phyloP scores from a whole-genome alignment of 1,139 yeast genomes.

The Zhuliangozyma parablackwelliae region DNA sequence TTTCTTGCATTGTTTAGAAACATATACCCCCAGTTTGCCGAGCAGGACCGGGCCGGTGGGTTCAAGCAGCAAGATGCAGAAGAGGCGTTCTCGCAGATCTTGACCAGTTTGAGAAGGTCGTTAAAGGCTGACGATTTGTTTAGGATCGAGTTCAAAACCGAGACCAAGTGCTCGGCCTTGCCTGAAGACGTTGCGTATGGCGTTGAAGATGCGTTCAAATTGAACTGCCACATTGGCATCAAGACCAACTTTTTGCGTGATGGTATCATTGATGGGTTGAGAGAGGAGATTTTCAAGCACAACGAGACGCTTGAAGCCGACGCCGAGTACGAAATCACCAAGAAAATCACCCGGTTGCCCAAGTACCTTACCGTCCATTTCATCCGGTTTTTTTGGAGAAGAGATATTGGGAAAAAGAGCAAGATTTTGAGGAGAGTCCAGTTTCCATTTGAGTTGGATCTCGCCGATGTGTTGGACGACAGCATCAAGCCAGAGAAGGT shows the following conservation, averaged over 20 bases:
- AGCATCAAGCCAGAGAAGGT: slow-evolving; percentile 63
- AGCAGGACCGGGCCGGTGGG: slow-evolving; percentile 59
- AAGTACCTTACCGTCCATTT: slow-evolving; percentile 86
- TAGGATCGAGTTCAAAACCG: slow-evolving; percentile 59
- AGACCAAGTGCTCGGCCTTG: slow-evolving; percentile 55
- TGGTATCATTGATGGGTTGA: slow-evolving; percentile 73
- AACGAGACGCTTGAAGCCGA: slow-evolving; percentile 67
- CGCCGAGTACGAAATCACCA: slow-evolving; percentile 64
- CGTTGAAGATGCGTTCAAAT: slow-evolving; percentile 55
- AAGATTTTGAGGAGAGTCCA: slow-evolving; percentile 91
- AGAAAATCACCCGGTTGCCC: slow-evolving; percentile 76
- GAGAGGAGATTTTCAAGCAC: slow-evolving; percentile 73
- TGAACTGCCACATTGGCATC: slow-evolving; percentile 84
- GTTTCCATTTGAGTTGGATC: slow-evolving; percentile 89
- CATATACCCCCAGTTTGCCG: slow-evolving; percentile 85
- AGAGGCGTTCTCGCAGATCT: slow-evolving; percentile 83
- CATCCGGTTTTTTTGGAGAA: slow-evolving; percentile 93
- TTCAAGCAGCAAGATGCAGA: slow-evolving; percentile 98
- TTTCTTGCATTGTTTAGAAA: slow-evolving; percentile 62
- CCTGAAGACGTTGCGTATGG: slow-evolving; percentile 48
- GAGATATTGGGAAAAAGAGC: slow-evolving; percentile 85
- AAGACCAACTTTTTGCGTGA: slow-evolving; percentile 84
- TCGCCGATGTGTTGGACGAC: slow-evolving; percentile 79
- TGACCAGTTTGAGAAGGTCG: slow-evolving; percentile 50
- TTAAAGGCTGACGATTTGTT: slow-evolving; percentile 54